Conservation (phyloP, 2,329 filamentous ascomycete genomes). For the Ilyonectria destructans region DNA sequence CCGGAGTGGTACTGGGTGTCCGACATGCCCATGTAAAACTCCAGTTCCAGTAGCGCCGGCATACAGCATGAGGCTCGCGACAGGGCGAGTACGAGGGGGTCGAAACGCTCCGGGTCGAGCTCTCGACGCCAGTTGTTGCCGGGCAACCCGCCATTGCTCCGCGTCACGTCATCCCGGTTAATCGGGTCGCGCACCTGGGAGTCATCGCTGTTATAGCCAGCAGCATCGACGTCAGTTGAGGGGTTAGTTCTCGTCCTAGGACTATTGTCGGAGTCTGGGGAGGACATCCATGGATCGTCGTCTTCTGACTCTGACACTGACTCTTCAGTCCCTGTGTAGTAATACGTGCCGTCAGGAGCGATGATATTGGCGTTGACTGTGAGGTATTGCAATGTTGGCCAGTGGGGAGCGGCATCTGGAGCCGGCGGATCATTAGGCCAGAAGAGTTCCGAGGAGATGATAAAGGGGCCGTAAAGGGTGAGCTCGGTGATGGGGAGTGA, state of each 20-base stretch:
- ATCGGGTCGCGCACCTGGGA: not conserved
- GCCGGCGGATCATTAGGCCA: not conserved
- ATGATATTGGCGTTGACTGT: not conserved
- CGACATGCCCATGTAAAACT: slow-evolving; percentile 23
- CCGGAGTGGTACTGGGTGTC: slow-evolving; percentile 8
- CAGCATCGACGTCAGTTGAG: not conserved
- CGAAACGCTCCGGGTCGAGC: not conserved
- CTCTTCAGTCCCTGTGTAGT: slow-evolving; percentile 1
- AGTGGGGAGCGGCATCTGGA: not conserved
- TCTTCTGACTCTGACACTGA: slow-evolving; percentile 4
- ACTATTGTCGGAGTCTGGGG: not conserved
- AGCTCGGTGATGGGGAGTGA: not conserved
- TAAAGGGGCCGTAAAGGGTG: not conserved
- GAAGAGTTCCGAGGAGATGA: not conserved
- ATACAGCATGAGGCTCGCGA: slow-evolving; percentile 18
- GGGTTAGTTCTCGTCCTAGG: not conserved
- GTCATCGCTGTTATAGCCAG: slow-evolving; percentile 1
- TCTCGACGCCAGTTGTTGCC: not conserved
- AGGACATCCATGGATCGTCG: not conserved
- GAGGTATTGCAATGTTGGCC: not conserved
- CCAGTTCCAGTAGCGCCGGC: slow-evolving; percentile 13
- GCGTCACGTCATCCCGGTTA: not conserved
- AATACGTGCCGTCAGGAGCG: not conserved
- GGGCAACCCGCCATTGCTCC: not conserved
- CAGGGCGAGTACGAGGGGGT: not conserved